phyloP scores from a whole-genome alignment of 768 basidiomycete species.

The Daedaleopsis nitida region DNA sequence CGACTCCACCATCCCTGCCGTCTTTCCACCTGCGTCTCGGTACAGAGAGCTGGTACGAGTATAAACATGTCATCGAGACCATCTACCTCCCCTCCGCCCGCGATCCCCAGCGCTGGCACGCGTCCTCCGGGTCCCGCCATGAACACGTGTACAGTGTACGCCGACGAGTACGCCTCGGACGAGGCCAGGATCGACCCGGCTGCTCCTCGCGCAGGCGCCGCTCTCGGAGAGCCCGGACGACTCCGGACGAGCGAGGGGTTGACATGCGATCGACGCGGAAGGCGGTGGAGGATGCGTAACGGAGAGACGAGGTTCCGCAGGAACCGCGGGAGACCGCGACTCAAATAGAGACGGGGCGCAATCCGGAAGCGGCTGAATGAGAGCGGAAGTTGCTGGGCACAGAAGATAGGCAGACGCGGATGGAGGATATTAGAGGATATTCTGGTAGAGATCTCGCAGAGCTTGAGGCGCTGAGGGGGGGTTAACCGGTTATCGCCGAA shows the following conservation, averaged over 20 bases:
- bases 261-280: not conserved
- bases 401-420: constrained; percentile 48
- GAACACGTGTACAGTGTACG: too few relatives aligned
- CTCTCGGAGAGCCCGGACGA: constrained; percentile 35
- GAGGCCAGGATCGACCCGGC: too few relatives aligned
- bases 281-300: not conserved
- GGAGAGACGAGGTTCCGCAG: constrained; percentile 26
- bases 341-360: constrained; percentile 31
- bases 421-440: constrained; percentile 53
- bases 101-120: too few relatives aligned
- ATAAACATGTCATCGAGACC: too few relatives aligned
- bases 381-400: constrained; percentile 41
- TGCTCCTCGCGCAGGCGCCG: constrained; percentile 14
- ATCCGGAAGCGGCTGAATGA: constrained; percentile 29
- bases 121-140: too few relatives aligned
- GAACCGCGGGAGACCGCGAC: constrained; percentile 27
- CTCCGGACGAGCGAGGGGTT: constrained; percentile 18
- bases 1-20: too few relatives aligned
- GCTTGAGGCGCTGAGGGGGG: constrained; percentile 3
- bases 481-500: too few relatives aligned
- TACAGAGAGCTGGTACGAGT: too few relatives aligned
- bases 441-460: constrained; percentile 35
- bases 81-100: too few relatives aligned
- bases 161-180: too few relatives aligned
- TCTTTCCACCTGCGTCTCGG: too few relatives aligned